Conservation (phyloP, 2,329 filamentous ascomycete species). For the Cladosporium sp. region DNA sequence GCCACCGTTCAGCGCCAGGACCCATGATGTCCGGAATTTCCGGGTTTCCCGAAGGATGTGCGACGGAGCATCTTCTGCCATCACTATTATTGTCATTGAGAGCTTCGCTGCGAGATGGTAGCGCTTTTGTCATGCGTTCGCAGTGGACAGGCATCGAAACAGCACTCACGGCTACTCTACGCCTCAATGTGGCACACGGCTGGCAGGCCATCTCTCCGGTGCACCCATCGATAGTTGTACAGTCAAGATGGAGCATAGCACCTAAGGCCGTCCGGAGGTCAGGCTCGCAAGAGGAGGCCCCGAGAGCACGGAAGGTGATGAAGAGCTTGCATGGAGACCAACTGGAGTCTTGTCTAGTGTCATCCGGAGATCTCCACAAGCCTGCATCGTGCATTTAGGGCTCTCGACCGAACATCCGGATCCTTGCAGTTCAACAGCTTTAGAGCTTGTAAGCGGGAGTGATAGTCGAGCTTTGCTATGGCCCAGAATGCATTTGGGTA, state of each 20-base stretch:
- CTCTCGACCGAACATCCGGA: neutral
- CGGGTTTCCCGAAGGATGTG: neutral
- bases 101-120: neutral
- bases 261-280: neutral
- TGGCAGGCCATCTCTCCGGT: too few relatives aligned
- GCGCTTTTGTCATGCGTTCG: neutral
- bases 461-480: neutral
- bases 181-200: too few relatives aligned
- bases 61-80: neutral
- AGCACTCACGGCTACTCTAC: neutral
- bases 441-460: neutral
- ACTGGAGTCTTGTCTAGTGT: neutral
- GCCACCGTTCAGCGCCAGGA: neutral
- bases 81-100: neutral
- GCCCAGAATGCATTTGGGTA: neutral
- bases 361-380: neutral
- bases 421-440: slow-evolving; percentile 1
- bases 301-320: neutral
- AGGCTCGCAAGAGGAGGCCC: neutral
- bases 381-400: neutral
- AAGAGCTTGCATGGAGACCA: neutral
- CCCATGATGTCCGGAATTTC: neutral
- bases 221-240: neutral
- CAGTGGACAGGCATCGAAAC: neutral
- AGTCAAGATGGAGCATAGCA: neutral